Percentiles rank a stretch among this genome's conserved stretches.
Evolutionary conservation across 768 basidiomycete genomes (phyloP).

Genomic region (Lactarius trivialis): DNA sequence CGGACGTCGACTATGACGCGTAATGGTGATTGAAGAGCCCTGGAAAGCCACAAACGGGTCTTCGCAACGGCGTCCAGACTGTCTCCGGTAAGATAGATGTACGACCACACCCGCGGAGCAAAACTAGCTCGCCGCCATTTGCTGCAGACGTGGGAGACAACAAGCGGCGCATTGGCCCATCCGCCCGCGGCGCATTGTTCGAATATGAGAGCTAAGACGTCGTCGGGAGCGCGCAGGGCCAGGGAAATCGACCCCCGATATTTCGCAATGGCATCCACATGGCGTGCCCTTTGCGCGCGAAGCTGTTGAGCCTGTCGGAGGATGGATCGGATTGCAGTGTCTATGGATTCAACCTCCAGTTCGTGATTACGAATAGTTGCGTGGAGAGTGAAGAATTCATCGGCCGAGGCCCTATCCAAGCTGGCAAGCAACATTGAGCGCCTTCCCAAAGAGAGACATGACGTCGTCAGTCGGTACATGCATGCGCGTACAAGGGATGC

Average conservation of each 20-base stretch:
- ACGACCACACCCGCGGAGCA: constrained; percentile 52
- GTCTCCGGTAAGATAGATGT: constrained; percentile 46
- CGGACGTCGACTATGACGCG: constrained; percentile 37
- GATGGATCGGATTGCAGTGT: constrained; percentile 40
- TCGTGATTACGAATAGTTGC: constrained; percentile 33
- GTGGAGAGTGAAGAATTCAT: constrained; percentile 24
- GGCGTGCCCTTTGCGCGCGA: constrained; percentile 37
- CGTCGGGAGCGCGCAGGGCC: constrained; percentile 48
- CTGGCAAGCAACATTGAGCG: not conserved
- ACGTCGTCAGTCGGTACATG: not conserved
- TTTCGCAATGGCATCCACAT: constrained; percentile 38
- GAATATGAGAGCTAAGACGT: constrained; percentile 50
- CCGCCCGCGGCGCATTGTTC: constrained; percentile 43
- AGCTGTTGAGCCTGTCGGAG: constrained; percentile 37
- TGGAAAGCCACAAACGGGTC: constrained; percentile 46
- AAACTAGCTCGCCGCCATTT: constrained; percentile 50
- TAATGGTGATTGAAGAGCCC: constrained; percentile 38
- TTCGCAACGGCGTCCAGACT: constrained; percentile 36
- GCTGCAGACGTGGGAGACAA: constrained; percentile 52
- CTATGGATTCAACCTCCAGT: constrained; percentile 35
- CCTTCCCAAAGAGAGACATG: not conserved
- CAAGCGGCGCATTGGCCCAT: constrained; percentile 49
- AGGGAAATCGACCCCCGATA: constrained; percentile 46
- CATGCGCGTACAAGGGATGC: not conserved
- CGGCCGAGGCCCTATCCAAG: constrained; percentile 3